phyloP scores from a whole-genome alignment of 768 basidiomycete species.

The Lactarius vividus region DNA sequence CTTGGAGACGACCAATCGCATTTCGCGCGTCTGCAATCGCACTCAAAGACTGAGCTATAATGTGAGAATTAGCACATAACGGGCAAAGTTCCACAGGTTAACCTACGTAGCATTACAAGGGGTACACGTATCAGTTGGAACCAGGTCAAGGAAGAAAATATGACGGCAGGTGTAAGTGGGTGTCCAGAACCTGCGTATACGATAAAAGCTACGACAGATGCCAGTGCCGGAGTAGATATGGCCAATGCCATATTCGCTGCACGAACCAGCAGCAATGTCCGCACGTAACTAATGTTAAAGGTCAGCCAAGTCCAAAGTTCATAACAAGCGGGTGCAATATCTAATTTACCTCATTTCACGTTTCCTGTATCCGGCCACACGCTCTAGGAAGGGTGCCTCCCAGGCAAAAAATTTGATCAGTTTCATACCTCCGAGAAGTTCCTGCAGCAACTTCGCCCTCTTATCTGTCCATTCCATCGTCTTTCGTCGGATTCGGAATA shows the following conservation, averaged over 20 bases:
- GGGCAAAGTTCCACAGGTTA: background rate
- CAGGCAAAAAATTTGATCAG: constrained; percentile 92
- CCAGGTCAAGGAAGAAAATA: constrained; percentile 82
- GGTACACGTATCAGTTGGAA: constrained; percentile 84
- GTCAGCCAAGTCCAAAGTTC: constrained; percentile 14
- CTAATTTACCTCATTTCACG: constrained; percentile 57
- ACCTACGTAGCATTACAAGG: constrained; percentile 63
- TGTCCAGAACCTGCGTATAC: constrained; percentile 77
- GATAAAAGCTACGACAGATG: constrained; percentile 76
- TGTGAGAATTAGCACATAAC: background rate
- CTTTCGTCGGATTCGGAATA: constrained; percentile 66
- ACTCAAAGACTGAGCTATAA: constrained; percentile 61
- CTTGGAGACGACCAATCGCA: constrained; percentile 71
- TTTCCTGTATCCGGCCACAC: constrained; percentile 64
- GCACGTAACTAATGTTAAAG: constrained; percentile 49
- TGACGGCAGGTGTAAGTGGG: constrained; percentile 58
- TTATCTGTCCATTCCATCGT: constrained; percentile 90
- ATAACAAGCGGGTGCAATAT: background rate
- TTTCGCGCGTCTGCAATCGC: constrained; percentile 83
- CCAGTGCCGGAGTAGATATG: constrained; percentile 71
- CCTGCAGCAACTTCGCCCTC: constrained; percentile 84
- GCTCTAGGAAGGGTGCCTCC: constrained; percentile 77
- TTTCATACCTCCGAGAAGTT: constrained; percentile 85
- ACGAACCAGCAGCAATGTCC: constrained; percentile 62
- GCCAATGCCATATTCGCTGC: constrained; percentile 66